Evolutionary conservation across 106 monocot species (phyloP), one percentile per base, ranked within the genome.

Genomic region (Hemerocallis citrina): DNA sequence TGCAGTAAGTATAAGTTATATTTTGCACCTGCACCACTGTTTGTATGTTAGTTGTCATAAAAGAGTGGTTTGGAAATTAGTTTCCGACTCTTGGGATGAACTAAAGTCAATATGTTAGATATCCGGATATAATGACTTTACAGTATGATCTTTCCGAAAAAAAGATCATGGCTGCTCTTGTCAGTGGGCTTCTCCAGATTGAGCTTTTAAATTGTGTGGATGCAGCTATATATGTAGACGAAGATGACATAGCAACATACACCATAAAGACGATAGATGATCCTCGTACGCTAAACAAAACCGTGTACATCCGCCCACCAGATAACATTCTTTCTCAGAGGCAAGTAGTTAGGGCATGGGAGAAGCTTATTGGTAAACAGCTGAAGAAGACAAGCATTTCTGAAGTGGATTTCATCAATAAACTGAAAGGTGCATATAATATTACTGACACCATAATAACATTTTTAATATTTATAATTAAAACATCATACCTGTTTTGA

Each of bases 241-340:
- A 85, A 43, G 81, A 85, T 38, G 81, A 81, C 61, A 72, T 81
- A 5, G 85, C 85, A 0, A 65, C 21, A 6, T 85, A 81, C 64
- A 74, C 74, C 19, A 71, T 85, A 32, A 81, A 74, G 49, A 59
- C 60, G 7, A 63, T 70, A 9, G 77, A 77, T 9, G 85, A 85
- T 39, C 74, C 63, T 0, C 66, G 85, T 0, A 74, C 67, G 0
- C 12, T 77, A 25, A 81, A 81, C 42, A 81, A 77, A 55, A 74
- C 80, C 0, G 11, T 85, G 10, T 77, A 85, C 60, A 56, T 85
- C 34, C 50, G 71, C 7, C 81, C 81, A 37, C 77, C 74, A 17
- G 71, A 81, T 29, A 85, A 85, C 42, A 52, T 81, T 40, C 74
- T 85, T 35, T 85, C 85, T 0, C 85, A 85, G 48, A 61, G 57